These are phyloP conservation scores for Phenoliferia sp. DNA, from an alignment of 1,284 basidiomycete genomes.

Conservation along the genomic window DNA sequence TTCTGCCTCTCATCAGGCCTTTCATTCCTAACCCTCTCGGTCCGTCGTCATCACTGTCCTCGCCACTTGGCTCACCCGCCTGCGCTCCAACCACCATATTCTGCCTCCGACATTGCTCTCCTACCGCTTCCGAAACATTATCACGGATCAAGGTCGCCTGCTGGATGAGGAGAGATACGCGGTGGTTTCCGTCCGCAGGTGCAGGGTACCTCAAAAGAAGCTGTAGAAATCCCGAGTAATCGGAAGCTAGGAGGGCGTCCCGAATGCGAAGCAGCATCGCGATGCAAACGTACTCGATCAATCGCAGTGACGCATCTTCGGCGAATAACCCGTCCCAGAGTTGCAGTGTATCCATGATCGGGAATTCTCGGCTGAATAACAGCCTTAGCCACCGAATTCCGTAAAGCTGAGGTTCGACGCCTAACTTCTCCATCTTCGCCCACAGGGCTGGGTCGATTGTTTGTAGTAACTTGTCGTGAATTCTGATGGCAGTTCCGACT, in stretches of 20 bases:
- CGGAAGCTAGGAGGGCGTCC: constrained; percentile 75
- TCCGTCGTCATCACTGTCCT: background rate
- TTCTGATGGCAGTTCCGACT: constrained; percentile 67
- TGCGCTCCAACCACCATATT: constrained; percentile 21
- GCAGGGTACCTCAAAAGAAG: constrained; percentile 74
- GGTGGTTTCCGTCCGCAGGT: constrained; percentile 34
- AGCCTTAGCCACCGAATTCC: constrained; percentile 92
- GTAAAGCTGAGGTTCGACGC: constrained; percentile 89
- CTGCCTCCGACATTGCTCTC: constrained; percentile 15
- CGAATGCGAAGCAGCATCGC: constrained; percentile 89
- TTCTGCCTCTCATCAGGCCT: background rate
- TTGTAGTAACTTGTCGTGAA: constrained; percentile 67
- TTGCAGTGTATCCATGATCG: constrained; percentile 63
- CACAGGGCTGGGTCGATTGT: constrained; percentile 77
- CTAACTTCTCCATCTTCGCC: constrained; percentile 65
- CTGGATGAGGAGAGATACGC: constrained; percentile 60
- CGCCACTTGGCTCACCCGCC: constrained; percentile 1
- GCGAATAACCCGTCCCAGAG: constrained; percentile 91
- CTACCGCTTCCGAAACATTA: constrained; percentile 36
- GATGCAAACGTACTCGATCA: constrained; percentile 78
- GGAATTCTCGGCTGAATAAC: constrained; percentile 83
- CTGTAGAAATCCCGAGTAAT: constrained; percentile 78
- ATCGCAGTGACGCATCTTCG: constrained; percentile 61
- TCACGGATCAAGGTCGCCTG: constrained; percentile 76
- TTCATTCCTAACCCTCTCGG: background rate